A percentile compares a stretch with the other conserved stretches of the same genome.
phyloP scores from a whole-genome alignment of 768 basidiomycete genomes.

The Amanita exitialis region DNA sequence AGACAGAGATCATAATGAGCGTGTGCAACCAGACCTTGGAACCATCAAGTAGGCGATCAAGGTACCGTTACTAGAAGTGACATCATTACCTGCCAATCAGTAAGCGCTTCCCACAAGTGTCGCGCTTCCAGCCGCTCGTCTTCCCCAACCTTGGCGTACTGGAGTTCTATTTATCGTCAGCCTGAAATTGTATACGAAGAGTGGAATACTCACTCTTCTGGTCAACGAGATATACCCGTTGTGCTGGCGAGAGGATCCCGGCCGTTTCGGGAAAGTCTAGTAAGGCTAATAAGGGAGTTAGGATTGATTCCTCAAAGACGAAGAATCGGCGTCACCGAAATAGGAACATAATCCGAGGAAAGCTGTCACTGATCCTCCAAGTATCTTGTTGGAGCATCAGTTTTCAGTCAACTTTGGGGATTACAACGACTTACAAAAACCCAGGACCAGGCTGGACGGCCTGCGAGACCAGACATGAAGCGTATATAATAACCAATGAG shows the following conservation, averaged over 20 bases:
- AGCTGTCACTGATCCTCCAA: conserved; percentile 58
- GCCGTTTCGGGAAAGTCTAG: conserved; percentile 56
- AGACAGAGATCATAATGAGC: conserved; percentile 46
- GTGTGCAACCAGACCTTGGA: conserved; percentile 42
- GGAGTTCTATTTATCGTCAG: conserved; percentile 26
- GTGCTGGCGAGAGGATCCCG: conserved; percentile 49
- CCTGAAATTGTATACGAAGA: background rate
- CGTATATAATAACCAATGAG: conserved; percentile 45
- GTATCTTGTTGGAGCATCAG: conserved; percentile 26
- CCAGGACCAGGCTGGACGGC: conserved; percentile 55
- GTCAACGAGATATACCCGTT: conserved; percentile 42
- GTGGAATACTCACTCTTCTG: conserved; percentile 35
- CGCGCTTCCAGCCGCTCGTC: conserved; percentile 48
- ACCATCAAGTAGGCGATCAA: conserved; percentile 23
- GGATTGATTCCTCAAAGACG: background rate
- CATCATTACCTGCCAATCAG: conserved; percentile 49
- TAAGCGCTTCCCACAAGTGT: conserved; percentile 25
- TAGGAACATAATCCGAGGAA: conserved; percentile 42
- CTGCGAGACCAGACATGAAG: conserved; percentile 36
- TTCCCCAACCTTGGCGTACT: conserved; percentile 48
- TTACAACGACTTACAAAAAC: conserved; percentile 38
- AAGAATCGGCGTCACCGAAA: conserved; percentile 23
- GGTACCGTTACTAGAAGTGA: background rate
- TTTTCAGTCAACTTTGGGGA: background rate
- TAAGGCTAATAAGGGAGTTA: conserved; percentile 28